Conservation (phyloP, 768 basidiomycete genomes). For the Xanthoconium stramineum region DNA sequence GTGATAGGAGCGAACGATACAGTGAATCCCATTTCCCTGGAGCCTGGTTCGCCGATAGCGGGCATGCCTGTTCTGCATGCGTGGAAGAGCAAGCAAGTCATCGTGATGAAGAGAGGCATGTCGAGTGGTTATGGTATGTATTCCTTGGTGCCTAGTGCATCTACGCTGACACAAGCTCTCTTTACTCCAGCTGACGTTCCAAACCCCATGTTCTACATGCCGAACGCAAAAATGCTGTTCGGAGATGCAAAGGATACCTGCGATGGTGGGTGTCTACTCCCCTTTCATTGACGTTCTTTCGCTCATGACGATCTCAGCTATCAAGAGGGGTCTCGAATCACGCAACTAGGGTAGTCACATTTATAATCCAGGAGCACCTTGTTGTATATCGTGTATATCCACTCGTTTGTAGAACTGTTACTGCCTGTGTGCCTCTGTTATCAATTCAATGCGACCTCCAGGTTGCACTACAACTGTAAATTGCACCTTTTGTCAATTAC, state of each 20-base stretch:
- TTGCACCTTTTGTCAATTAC: conserved; percentile 5
- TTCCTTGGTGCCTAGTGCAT: neutral
- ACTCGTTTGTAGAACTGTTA: conserved; percentile 17
- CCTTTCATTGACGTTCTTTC: neutral
- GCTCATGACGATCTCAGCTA: conserved; percentile 36
- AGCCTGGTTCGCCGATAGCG: conserved; percentile 82
- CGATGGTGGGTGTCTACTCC: conserved; percentile 52
- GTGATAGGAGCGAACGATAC: conserved; percentile 94
- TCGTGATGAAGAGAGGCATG: conserved; percentile 92
- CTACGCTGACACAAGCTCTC: neutral
- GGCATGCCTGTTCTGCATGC: conserved; percentile 92
- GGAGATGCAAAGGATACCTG: conserved; percentile 91
- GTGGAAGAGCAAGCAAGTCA: conserved; percentile 90
- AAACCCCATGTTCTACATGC: conserved; percentile 94
- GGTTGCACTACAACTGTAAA: neutral
- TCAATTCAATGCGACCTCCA: neutral
- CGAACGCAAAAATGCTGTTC: conserved; percentile 86
- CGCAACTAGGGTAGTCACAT: conserved; percentile 17
- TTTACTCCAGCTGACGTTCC: conserved; percentile 71
- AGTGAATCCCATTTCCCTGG: conserved; percentile 86
- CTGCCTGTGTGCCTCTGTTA: neutral
- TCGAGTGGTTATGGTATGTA: conserved; percentile 78
- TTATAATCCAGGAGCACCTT: neutral
- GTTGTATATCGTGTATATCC: conserved; percentile 21
- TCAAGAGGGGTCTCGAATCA: conserved; percentile 56